phyloP scores from a whole-genome alignment of 441 rosid species.

The Erodium moschatum region DNA sequence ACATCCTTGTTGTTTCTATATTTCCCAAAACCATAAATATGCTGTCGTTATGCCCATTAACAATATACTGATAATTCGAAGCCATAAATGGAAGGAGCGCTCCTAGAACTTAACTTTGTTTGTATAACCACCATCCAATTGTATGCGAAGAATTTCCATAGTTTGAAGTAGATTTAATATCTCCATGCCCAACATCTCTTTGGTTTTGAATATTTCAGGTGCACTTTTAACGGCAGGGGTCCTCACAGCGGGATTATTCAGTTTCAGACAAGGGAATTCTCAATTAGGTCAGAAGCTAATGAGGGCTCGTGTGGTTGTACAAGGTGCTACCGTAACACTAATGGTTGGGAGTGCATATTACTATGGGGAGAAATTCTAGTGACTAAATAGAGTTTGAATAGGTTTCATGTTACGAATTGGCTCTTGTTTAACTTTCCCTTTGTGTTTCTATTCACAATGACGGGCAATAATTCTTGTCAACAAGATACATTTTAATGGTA shows the following conservation, averaged over 20 bases:
- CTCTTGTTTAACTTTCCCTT: background rate
- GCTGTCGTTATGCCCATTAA: no score
- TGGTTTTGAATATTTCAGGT: slow-evolving; percentile 35
- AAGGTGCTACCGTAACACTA: slow-evolving; percentile 91
- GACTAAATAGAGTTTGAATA: background rate
- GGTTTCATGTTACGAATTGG: background rate
- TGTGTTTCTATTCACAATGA: background rate
- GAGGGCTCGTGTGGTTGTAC: slow-evolving; percentile 93
- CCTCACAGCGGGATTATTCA: slow-evolving; percentile 82
- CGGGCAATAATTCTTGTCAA: background rate
- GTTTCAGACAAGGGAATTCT: slow-evolving; percentile 85
- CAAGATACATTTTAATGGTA: background rate
- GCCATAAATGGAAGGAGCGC: background rate
- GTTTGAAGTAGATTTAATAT: background rate
- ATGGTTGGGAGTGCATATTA: slow-evolving; percentile 91
- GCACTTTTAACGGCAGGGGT: slow-evolving; percentile 91
- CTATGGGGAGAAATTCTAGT: slow-evolving; percentile 49
- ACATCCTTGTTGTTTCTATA: no score
- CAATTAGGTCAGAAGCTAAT: slow-evolving; percentile 74
- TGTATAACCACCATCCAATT: background rate
- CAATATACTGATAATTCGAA: background rate
- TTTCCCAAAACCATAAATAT: no score
- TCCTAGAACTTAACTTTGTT: background rate
- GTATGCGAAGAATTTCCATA: background rate
- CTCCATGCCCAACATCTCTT: background rate